A percentile compares a stretch with the other conserved stretches of the same genome.
These are phyloP conservation scores for Pisolithus albus DNA, from an alignment of 768 basidiomycete species.

Conservation along the genomic window DNA sequence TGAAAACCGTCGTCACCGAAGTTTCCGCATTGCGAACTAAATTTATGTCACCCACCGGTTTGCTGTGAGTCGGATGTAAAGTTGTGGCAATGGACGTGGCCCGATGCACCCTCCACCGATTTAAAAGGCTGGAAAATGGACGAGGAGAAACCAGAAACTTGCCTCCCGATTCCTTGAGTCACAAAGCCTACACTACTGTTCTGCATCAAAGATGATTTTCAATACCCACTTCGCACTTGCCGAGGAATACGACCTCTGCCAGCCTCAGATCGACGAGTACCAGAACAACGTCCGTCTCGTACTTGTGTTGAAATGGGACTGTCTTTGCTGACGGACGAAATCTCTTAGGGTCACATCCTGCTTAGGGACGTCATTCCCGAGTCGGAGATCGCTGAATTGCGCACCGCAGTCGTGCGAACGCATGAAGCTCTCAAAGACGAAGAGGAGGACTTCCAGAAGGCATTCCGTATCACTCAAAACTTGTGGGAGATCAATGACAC, in stretches of 20 bases:
- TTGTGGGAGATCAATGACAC: conserved; percentile 3
- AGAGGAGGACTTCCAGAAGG: conserved; percentile 4
- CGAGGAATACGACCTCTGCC: neutral
- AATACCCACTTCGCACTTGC: neutral
- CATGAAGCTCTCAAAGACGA: neutral
- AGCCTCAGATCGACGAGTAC: neutral
- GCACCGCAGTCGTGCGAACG: neutral
- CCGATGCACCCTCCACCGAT: neutral
- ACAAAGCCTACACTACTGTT: neutral
- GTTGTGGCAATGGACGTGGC: neutral
- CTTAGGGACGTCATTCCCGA: neutral
- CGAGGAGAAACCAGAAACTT: neutral
- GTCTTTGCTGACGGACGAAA: neutral
- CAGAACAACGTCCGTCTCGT: conserved; percentile 1
- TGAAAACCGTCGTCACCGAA: too few species aligned
- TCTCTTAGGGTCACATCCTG: neutral
- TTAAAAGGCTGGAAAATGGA: neutral
- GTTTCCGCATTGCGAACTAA: too few species aligned
- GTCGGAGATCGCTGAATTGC: neutral
- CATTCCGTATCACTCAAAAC: conserved; percentile 3
- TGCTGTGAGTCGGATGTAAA: neutral
- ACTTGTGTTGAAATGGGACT: neutral
- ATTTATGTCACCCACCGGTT: neutral
- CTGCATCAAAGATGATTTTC: neutral
- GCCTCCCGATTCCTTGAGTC: neutral